Conservation (phyloP, 2,329 filamentous ascomycete genomes). For the Scorias spongiosa region DNA sequence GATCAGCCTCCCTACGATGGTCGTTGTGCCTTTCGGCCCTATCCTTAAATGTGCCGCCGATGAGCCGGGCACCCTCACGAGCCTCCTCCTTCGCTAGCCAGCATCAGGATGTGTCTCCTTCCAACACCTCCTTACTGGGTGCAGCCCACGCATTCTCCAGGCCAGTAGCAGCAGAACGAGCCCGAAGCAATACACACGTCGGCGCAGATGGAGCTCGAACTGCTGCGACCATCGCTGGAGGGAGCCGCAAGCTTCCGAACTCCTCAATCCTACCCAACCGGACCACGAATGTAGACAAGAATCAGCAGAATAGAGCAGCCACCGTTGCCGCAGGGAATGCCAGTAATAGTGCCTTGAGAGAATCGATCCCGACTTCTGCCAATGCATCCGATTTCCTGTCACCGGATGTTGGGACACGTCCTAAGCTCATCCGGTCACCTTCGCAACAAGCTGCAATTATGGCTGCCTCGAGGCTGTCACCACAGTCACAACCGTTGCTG, state of each 20-base stretch:
- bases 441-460: constrained; percentile 16
- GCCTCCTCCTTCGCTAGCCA: constrained; percentile 11
- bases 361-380: constrained; percentile 2
- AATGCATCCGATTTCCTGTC: constrained; percentile 1
- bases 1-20: not conserved
- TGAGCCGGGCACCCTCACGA: constrained; percentile 7
- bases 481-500: not conserved
- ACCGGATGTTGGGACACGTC: constrained; percentile 1
- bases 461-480: constrained; percentile 12
- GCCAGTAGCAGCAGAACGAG: constrained; percentile 13
- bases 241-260: constrained; percentile 11
- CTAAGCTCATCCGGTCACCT: constrained; percentile 4
- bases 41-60: not conserved
- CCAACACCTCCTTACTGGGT: constrained; percentile 33
- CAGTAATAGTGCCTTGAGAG: not conserved
- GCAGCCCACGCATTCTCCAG: constrained; percentile 34
- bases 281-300: not conserved
- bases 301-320: not conserved
- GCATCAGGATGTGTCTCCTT: constrained; percentile 5
- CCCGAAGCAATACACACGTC: constrained; percentile 2
- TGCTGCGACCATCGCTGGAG: constrained; percentile 24
- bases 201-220: constrained; percentile 10
- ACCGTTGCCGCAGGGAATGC: not conserved
- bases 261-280: not conserved
- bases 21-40: not conserved